Base-by-base conservation (phyloP, 495 filamentous ascomycete species). In the Astrothelium macrocarpum region DNA sequence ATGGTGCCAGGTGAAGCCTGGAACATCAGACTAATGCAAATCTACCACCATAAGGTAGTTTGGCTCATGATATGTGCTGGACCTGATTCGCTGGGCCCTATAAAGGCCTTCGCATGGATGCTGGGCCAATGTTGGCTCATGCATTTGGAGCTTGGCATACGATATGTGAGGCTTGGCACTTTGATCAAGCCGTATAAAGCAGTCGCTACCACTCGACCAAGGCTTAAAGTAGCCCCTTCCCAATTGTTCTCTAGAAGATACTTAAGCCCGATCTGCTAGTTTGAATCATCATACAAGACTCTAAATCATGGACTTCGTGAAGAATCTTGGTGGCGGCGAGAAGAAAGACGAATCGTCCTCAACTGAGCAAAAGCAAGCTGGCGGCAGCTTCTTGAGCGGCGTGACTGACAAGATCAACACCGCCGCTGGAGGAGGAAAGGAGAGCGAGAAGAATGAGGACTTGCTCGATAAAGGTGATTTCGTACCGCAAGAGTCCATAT, bases 381-480 rank as follows among this genome's bases (percentile, higher is more conserved):
- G 69, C 32, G 79, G 79, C 34, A 76, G 80, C 62, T 74, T 86
- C 70, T 67, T 85, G 59, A 79, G 80, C 63, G 78, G 80, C 42
- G 67, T 82, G 62, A 69, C 72, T 9, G 72, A 83, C 68, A 84
- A 86, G 70, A 43, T 88, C 32, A 85, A 89, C 73, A 61, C 71
- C 32, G 75, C 81, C 56, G 82, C 82, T 29, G 87, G 87, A 29
- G 87, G 87, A 46, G 86, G 87, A 36, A 76, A 72, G 56, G 76
- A 82, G 68, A 80, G 83, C 68, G 87, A 90, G 80, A 82, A 88
- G 78, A 84, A 87, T 45, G 86, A 89, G 70, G 60, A 49, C 28
- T 34, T 64, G 26, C 67, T 72, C 28, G 69, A 69, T 56, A 68
- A 67, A 60, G 58, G 62, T 66, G 32, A 31, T 65, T 58, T 53